These are phyloP conservation scores for Priceomyces fermenticarens DNA, from an alignment of 805 yeast genomes.

Conservation along the genomic window DNA sequence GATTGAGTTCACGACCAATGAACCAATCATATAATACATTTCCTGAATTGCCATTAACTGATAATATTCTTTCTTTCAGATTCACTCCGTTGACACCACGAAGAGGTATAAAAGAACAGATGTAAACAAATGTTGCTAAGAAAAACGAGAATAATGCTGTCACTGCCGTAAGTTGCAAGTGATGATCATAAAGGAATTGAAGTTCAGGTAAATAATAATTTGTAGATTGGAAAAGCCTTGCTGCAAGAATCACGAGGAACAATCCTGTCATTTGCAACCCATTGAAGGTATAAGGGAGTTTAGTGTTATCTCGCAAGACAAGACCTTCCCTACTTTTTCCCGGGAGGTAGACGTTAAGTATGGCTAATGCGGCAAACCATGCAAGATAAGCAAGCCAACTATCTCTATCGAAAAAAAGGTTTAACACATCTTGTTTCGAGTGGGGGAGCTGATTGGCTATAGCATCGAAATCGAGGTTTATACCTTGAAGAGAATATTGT, in stretches of 20 bases:
- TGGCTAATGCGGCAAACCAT: constrained; percentile 71
- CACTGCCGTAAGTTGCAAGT: constrained; percentile 60
- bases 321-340: constrained; percentile 67
- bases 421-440: constrained; percentile 17
- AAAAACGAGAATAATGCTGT: constrained; percentile 62
- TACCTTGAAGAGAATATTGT: constrained; percentile 49
- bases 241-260: constrained; percentile 36
- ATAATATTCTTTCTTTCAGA: constrained; percentile 67
- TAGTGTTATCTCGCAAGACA: constrained; percentile 70
- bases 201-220: constrained; percentile 72
- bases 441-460: constrained; percentile 36
- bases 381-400: constrained; percentile 63
- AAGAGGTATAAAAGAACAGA: constrained; percentile 64
- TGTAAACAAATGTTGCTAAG: constrained; percentile 63
- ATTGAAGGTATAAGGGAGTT: constrained; percentile 73
- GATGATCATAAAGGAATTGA: constrained; percentile 67
- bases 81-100: constrained; percentile 47
- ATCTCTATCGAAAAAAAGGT: constrained; percentile 37
- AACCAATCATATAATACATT: constrained; percentile 85
- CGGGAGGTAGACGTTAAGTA: constrained; percentile 58
- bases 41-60: constrained; percentile 84
- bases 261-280: constrained; percentile 58
- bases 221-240: constrained; percentile 49
- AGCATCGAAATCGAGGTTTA: constrained; percentile 37
- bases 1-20: constrained; percentile 94